phyloP scores from a whole-genome alignment of 305 asterid genomes.

The Withania somnifera region DNA sequence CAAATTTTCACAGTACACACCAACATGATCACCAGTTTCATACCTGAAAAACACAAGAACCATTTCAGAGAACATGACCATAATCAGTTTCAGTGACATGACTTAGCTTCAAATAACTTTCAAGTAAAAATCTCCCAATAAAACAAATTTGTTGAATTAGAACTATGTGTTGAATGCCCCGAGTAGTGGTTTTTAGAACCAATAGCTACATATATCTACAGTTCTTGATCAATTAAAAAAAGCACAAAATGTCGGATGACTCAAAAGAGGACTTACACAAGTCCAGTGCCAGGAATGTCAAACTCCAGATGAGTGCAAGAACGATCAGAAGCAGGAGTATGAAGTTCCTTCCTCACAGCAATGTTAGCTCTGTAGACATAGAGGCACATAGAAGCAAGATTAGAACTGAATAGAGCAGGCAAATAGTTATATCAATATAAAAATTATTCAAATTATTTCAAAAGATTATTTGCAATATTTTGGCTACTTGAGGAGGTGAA shows the following conservation, averaged over 20 bases:
- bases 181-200: background rate
- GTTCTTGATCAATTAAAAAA: background rate
- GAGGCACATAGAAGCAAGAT: background rate
- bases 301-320: constrained; percentile 96
- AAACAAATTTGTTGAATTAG: background rate
- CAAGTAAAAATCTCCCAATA: background rate
- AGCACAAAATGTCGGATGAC: background rate
- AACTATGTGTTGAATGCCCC: background rate
- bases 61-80: background rate
- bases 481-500: no score
- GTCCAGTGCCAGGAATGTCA: constrained; percentile 85
- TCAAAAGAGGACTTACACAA: constrained; percentile 41
- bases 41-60: constrained; percentile 41
- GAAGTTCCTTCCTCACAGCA: constrained; percentile 85
- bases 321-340: constrained; percentile 81
- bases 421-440: no score
- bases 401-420: background rate
- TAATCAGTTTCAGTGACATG: background rate
- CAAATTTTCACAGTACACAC: constrained; percentile 81
- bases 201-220: background rate
- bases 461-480: no score
- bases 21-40: constrained; percentile 96
- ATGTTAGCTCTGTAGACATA: constrained; percentile 49
- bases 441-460: no score
- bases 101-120: background rate